Percentiles rank a stretch among this genome's conserved stretches.
phyloP scores from a whole-genome alignment of 2,329 filamentous ascomycete genomes.

The Penicillium sumatraense region DNA sequence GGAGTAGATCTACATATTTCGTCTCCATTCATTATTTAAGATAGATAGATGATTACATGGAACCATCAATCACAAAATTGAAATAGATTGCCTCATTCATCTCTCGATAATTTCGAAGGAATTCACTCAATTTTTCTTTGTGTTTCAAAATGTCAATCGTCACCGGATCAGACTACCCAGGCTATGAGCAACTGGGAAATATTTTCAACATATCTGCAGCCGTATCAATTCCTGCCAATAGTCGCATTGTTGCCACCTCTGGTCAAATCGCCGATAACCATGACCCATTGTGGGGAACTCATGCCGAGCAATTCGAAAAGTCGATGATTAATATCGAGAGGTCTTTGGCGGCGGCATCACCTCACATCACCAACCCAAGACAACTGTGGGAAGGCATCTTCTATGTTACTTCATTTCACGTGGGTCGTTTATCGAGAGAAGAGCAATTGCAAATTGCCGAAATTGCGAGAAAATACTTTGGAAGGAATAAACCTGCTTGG shows the following conservation, averaged over 20 bases:
- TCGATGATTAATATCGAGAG: conserved; percentile 13
- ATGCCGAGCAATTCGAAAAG: conserved; percentile 13
- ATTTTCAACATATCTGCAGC: conserved; percentile 10
- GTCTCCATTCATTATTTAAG: too few species aligned
- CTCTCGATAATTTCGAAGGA: too few species aligned
- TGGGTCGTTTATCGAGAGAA: conserved; percentile 5
- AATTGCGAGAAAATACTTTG: conserved; percentile 14
- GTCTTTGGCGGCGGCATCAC: conserved; percentile 6
- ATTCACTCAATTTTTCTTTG: too few species aligned
- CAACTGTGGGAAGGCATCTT: conserved; percentile 6
- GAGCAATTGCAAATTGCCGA: conserved; percentile 15
- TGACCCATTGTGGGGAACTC: conserved; percentile 10
- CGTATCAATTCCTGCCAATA: conserved; percentile 7
- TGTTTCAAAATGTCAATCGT: conserved; percentile 1
- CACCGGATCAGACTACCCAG: conserved; percentile 2
- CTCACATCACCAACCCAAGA: conserved; percentile 7
- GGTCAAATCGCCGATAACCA: conserved; percentile 14
- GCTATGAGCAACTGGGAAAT: conserved; percentile 5
- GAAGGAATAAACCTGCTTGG: conserved; percentile 12
- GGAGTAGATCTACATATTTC: too few species aligned
- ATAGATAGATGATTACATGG: too few species aligned
- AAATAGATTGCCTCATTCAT: too few species aligned
- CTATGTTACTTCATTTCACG: conserved; percentile 9
- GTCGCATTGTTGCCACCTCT: conserved; percentile 10
- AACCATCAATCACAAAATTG: too few species aligned